Base-by-base conservation (phyloP, 331 rosid species). In the Malus hybrid region DNA sequence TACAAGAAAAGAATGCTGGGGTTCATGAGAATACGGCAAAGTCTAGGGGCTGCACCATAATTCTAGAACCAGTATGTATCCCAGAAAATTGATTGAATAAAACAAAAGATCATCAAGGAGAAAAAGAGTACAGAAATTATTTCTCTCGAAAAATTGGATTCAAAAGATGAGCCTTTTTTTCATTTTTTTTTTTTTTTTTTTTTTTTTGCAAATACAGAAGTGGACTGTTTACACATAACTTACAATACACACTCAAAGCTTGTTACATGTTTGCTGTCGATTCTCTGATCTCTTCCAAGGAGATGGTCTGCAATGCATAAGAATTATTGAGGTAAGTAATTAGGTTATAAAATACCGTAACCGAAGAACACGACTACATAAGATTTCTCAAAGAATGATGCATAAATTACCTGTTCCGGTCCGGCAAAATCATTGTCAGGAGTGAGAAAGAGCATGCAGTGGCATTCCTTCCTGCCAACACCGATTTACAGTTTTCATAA, bases 371-470 rank as follows among this genome's bases (percentile, higher is more conserved):
- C 3, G 34, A 61, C 19, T 6, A 14, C 34, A 5, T 61, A 6
- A 26, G 18, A 61, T 28, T 24, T 12, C 19, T 61, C 34, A 13
- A 61, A 32, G 14, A 76, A 71, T n/a, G 13, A 30, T 29, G 50
- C 7, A 52, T 52, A 19, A 77, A 68, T 68, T 75, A 92, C 99
- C 97, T 94, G 99, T 34, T 94, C 97, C 13, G 83, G 44, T 74
- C 99, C 97, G 2, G 99, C 93, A 83, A 94, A 94, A 84, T 94
- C 99, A 20, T 94, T 94, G 34, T 94, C 97, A 10, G 97, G 86
- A 57, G 97, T 94, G 77, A 94, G 99, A 85, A 94, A 94, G 73
- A 94, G 97, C 99, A 94, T 94, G 89, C 99, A 94, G 85, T 94
- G 99, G 85, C 99, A 94, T 80, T 94, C 99, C 88, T 94, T 94